Conservation (phyloP, 176 grass and related monocot species). For the Eremochloa ophiuroides region DNA sequence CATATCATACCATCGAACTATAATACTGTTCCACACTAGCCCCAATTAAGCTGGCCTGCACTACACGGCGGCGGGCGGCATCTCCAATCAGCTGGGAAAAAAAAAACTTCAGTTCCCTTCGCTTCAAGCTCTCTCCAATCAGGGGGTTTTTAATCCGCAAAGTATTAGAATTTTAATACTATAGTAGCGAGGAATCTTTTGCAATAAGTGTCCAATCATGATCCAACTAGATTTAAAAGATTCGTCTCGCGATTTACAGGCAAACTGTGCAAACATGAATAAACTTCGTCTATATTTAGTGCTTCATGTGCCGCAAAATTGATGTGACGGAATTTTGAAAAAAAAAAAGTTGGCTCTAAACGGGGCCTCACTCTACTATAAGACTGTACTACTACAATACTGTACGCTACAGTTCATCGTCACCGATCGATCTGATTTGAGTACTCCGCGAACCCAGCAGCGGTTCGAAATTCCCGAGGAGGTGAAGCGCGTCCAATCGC, state of each 20-base stretch:
- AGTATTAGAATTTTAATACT: too few relatives aligned
- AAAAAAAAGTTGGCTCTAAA: too few relatives aligned
- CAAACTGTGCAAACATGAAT: too few relatives aligned
- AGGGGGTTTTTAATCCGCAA: too few relatives aligned
- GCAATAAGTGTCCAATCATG: too few relatives aligned
- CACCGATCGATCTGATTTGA: not conserved
- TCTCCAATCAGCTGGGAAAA: not conserved
- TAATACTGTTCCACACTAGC: not conserved
- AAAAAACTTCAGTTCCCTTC: not conserved
- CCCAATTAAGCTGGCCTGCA: conserved; percentile 22
- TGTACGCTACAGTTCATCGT: not conserved
- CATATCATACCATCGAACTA: not conserved
- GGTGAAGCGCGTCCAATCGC: conserved; percentile 4
- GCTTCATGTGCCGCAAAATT: too few relatives aligned
- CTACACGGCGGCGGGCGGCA: not conserved
- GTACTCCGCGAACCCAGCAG: not conserved
- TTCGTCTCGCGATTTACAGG: too few relatives aligned
- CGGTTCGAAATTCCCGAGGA: conserved; percentile 23
- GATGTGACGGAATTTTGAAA: too few relatives aligned
- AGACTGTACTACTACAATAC: not conserved
- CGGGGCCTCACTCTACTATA: not conserved
- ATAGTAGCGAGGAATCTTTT: too few relatives aligned
- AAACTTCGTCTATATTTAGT: too few relatives aligned
- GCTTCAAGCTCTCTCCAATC: not conserved
- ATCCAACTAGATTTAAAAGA: too few relatives aligned